A percentile compares a stretch with the other conserved stretches of the same genome.
These are phyloP conservation scores for Ophiosphaerella korrae DNA, from an alignment of 2,329 filamentous ascomycete genomes.

Conservation along the genomic window DNA sequence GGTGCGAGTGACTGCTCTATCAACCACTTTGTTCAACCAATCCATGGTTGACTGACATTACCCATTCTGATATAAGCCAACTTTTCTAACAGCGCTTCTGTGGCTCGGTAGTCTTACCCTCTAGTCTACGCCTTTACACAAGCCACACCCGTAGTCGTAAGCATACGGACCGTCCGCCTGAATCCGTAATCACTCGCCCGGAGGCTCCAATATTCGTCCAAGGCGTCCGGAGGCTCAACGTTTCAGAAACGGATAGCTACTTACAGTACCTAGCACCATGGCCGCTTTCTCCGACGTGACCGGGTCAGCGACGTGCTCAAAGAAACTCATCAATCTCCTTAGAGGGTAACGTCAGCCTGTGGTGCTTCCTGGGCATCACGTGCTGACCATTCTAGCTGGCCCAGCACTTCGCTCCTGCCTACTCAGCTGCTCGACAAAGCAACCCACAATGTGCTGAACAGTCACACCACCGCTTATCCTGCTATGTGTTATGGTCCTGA, in stretches of 20 bases:
- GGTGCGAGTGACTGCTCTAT: no score
- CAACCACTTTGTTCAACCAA: no score
- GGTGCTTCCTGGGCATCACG: conserved; percentile 8
- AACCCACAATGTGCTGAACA: conserved; percentile 64
- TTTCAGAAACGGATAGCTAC: conserved; percentile 10
- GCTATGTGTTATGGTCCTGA: conserved; percentile 83
- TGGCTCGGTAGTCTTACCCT: neutral
- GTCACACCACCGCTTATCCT: conserved; percentile 63
- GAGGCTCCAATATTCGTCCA: conserved; percentile 13
- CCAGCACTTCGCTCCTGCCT: conserved; percentile 68
- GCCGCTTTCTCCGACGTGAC: conserved; percentile 37
- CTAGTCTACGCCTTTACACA: conserved; percentile 6
- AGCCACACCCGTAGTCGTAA: conserved; percentile 12
- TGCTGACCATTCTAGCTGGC: conserved; percentile 65
- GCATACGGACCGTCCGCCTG: no score
- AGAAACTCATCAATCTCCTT: conserved; percentile 44
- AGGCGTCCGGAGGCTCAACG: conserved; percentile 13
- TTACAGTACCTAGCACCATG: conserved; percentile 12
- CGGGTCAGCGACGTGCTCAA: conserved; percentile 34
- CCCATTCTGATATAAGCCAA: neutral
- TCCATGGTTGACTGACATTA: no score
- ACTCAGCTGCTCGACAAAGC: conserved; percentile 65
- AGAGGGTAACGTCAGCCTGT: conserved; percentile 38
- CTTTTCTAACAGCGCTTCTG: neutral
- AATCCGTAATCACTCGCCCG: no score